Evolutionary conservation across 495 filamentous ascomycete species (phyloP), one percentile per base, ranked within the genome.

Genomic region (Rostrohypoxylon terebratum): DNA sequence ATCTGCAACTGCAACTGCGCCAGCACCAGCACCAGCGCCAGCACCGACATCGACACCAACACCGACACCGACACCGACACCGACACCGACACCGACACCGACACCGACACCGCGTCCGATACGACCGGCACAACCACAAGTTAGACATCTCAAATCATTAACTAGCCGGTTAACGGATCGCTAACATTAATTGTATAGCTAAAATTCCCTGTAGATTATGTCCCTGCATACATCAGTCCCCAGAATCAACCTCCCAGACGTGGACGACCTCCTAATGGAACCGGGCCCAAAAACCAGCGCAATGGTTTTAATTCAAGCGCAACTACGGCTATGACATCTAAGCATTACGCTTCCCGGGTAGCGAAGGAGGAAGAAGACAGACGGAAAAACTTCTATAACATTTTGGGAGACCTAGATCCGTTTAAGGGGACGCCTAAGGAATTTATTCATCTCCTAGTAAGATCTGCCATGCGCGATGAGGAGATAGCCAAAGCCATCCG

Each of bases 401-500:
- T 53, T 25, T 31, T 53, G 28, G 13, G 48, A 0, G 48, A 53
- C 1, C 13, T 53, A 25, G 48, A 53, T 53, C 48, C 48, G 9
- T 53, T 31, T n/a, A 53, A 53, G 23, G 48, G 48, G 14, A 28
- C 48, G 4, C 48, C 48, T 31, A 53, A 53, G 48, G 48, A 53
- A 23, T 53, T 53, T 13, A 53, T 53, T 31, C 48, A 53, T 53
- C 48, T 53, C 10, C 21, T 53, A n/a, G 48, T 53, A 7, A 53
- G 14, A n/a, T 23, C 48, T 11, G 48, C 48, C 5, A 53, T 53
- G 48, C 48, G 48, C 13, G 48, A 53, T 25, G 48, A 53, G 23
- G 48, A 53, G 48, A 53, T 53, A n/a, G 28, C 48, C 8, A 53
- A 53, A n/a, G 23, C 48, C 6, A 53, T 53, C 31, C 23, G 23